Base-by-base conservation (phyloP, 1,139 yeast species). In the Geotrichum fermentans region DNA sequence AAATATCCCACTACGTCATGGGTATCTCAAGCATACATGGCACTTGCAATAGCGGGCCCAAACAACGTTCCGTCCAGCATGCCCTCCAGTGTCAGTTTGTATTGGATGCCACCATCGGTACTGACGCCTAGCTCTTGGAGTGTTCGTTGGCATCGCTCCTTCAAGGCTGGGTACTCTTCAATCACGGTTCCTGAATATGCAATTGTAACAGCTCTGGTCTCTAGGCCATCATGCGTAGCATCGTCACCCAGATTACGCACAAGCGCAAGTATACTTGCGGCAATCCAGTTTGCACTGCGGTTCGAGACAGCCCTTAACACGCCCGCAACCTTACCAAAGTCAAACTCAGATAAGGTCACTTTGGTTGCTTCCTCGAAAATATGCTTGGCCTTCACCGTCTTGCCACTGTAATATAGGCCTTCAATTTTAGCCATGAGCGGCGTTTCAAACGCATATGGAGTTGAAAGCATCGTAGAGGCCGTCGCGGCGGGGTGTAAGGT, bases 151-250 rank as follows among this genome's bases (percentile, higher is more conserved):
- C 65, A 63, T 20, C 65, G 78, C 5, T 79, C 78, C 64, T 78
- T 75, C 69, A 83, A 88, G 16, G 89, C 88, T 28, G 95, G 95
- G 61, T 86, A 89, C 61, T 80, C 82, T 64, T 87, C 96, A 46
- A 88, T 82, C 52, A 88, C 89, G 3, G 95, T 81, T 17, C 97
- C 97, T 61, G 87, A 94, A 57, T 86, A 87, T 45, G 95, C 95
- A 54, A 88, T 78, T 62, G 85, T 40, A 14, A 36, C 39, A 11
- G 32, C 32, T 11, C 34, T 11, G 10, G 11, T 14, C 8, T 14
- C 10, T 3, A 4, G 8, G 20, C 6, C 17, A 5, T 16, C 20
- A 5, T 16, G 14, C 11, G 16, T 13, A 18, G 11, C 17, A 33
- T 14, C 11, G 20, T 18, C 21, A n/a, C 26, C 34, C 39, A 50